Base-by-base conservation (phyloP, 371 early-diverging fungal species). In the Haplosporangium sp. region DNA sequence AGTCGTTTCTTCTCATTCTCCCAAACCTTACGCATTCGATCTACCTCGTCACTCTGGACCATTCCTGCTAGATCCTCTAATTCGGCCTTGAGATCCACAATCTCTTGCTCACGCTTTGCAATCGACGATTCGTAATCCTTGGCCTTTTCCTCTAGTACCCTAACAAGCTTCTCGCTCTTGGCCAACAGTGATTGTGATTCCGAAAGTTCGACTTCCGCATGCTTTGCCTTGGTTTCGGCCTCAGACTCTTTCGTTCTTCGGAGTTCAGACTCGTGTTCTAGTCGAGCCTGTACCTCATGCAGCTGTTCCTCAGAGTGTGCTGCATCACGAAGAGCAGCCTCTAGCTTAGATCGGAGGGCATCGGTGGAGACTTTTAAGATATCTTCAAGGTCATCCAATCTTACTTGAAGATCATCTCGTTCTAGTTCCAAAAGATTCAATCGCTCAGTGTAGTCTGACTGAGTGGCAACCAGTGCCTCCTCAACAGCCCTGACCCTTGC, bases 1-100 rank as follows among this genome's bases (percentile, higher is more conserved):
- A 90, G 63, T 5, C 89, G 84, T 39, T 85, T 85, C 47, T 86
- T 87, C 60, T 90, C 90, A 34, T 83, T 83, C 45, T 88, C 89
- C 90, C 90, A 90, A n/a, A 88, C 86, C 17, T 71, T 79, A 34
- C 79, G 79, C 74, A 79, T 71, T 11, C 62, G 73, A 19, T 79
- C 79, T 9, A 79, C 68, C 42, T 79, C 79, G 3, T 74, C 79
- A 39, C 68, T 79, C 57, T 79, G 74, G 1, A 68, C 74, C 74
- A 74, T 71, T 1, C 77, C 85, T n/a, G 87, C 85, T 34, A 90
- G 70, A 59, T 86, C 86, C 42, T 84, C 84, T 0, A 86, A 72
- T 40, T 87, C 83, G 13, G 39, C 66, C 71, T 34, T 76, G 48
- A 65, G 66, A 7, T 50, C 52, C 1, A 56, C 44, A 48, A 84